Conservation (phyloP, 108 stramenopile species). For the Skeletonema grethae region DNA sequence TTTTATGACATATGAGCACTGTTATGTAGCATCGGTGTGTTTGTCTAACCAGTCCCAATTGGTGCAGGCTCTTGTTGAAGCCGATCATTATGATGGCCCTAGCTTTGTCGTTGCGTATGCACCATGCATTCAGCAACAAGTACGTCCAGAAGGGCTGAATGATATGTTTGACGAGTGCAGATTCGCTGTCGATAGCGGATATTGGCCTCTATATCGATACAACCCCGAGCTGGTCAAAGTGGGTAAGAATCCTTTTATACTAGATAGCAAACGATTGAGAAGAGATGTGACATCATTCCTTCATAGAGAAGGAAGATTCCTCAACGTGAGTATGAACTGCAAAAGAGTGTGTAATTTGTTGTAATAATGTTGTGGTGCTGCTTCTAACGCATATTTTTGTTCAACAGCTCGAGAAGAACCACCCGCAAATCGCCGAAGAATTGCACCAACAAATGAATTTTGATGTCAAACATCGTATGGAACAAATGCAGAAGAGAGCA, state of each 20-base stretch:
- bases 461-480: slow-evolving; percentile 69
- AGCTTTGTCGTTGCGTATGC: slow-evolving; percentile 63
- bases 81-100: slow-evolving; percentile 62
- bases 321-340: slow-evolving; percentile 33
- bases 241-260: slow-evolving; percentile 61
- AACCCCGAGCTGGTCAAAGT: slow-evolving; percentile 49
- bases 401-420: slow-evolving; percentile 35
- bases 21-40: slow-evolving; percentile 68
- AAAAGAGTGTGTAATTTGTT: not conserved
- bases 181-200: slow-evolving; percentile 61
- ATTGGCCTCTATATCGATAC: slow-evolving; percentile 65
- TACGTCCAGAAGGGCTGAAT: slow-evolving; percentile 55
- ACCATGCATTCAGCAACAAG: slow-evolving; percentile 63
- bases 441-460: slow-evolving; percentile 54
- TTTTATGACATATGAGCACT: slow-evolving; percentile 74
- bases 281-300: slow-evolving; percentile 61
- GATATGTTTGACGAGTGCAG: slow-evolving; percentile 64
- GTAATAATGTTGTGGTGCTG: not conserved
- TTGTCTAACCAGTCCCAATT: slow-evolving; percentile 61
- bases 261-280: slow-evolving; percentile 66
- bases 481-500: slow-evolving; percentile 51
- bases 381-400: not conserved
- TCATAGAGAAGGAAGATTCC: slow-evolving; percentile 62
- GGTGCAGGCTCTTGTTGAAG: slow-evolving; percentile 63
- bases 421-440: slow-evolving; percentile 66